Base-by-base conservation (phyloP, 371 early-diverging fungal species). In the Actinomortierella wolfii region DNA sequence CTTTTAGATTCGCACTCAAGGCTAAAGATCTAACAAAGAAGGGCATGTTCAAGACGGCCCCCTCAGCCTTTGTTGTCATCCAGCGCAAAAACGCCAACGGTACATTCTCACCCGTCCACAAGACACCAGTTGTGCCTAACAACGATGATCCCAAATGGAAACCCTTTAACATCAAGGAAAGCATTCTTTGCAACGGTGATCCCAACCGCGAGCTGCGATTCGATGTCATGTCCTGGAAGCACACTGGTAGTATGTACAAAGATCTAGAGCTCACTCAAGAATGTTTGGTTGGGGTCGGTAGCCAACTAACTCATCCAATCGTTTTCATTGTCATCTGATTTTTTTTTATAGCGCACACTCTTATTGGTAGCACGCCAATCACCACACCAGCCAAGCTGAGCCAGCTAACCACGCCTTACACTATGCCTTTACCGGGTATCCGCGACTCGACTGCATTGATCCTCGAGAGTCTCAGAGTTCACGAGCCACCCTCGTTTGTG, bases 401-500 rank as follows among this genome's bases (percentile, higher is more conserved):
- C 51, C 52, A 48, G 9, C 44, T 23, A 7, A 13, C n/a, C 18
- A 55, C 62, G 29, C 68, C 68, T n/a, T 51, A 59, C 25, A 44
- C 21, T 18, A 56, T 68, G 56, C 39, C 63, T 15, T 56, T 68
- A 14, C 68, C 68, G 21, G 63, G 59, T 1, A 63, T 62, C 59
- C 54, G 56, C 0, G 59, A 49, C 15, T 50, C 59, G 15, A 55
- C 65, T 2, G 26, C 56, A 2, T 49, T 61, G 39, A 61, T 47
- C 17, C 64, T 69, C 23, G 28, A 51, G 43, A 54, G 50, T 8
- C 63, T 54, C 43, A 57, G 45, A 17, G 28, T 59, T 11, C 57
- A 43, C 1, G 63, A 52, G 51, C 60, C 68, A 26, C 67, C 74
- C 4, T 61, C 70, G 13, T 84, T 84, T 48, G 52, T 83, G 46